Evolutionary conservation across 768 basidiomycete species (phyloP).

Genomic region (Pleurotus salmoneostramineus): DNA sequence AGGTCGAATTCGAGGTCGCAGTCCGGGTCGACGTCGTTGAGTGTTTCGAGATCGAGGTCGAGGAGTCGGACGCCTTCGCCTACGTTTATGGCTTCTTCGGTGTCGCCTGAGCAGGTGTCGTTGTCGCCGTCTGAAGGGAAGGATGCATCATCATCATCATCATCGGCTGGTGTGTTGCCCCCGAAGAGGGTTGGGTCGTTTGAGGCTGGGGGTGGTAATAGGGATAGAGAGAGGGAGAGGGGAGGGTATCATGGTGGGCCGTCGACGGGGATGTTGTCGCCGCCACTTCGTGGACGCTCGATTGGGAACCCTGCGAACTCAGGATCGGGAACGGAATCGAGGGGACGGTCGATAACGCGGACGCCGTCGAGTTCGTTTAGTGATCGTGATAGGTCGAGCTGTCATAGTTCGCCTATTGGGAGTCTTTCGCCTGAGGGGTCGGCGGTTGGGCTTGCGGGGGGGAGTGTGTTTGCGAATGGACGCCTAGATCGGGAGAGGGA

Average conservation of each 20-base stretch:
- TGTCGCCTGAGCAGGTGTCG: constrained; percentile 14
- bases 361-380: constrained; percentile 52
- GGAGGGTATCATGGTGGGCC: constrained; percentile 11
- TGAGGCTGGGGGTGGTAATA: background rate
- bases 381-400: constrained; percentile 36
- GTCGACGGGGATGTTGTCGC: constrained; percentile 17
- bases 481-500: constrained; percentile 26
- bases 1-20: constrained; percentile 26
- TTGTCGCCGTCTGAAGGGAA: constrained; percentile 10
- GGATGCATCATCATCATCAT: constrained; percentile 16
- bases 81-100: constrained; percentile 19
- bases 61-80: constrained; percentile 38
- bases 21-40: constrained; percentile 8
- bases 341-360: constrained; percentile 54
- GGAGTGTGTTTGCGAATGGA: constrained; percentile 26
- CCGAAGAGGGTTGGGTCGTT: constrained; percentile 4
- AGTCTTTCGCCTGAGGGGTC: constrained; percentile 24
- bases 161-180: constrained; percentile 11
- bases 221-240: no score
- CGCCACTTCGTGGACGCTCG: constrained; percentile 22
- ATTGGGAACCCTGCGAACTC: constrained; percentile 16
- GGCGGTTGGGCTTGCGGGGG: constrained; percentile 18
- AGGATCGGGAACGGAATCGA: constrained; percentile 25
- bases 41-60: constrained; percentile 30
- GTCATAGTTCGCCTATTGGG: constrained; percentile 21